A percentile compares a stretch with the other conserved stretches of the same genome.
phyloP scores from a whole-genome alignment of 2,329 filamentous ascomycete genomes.

The Blastomyces silverae region DNA sequence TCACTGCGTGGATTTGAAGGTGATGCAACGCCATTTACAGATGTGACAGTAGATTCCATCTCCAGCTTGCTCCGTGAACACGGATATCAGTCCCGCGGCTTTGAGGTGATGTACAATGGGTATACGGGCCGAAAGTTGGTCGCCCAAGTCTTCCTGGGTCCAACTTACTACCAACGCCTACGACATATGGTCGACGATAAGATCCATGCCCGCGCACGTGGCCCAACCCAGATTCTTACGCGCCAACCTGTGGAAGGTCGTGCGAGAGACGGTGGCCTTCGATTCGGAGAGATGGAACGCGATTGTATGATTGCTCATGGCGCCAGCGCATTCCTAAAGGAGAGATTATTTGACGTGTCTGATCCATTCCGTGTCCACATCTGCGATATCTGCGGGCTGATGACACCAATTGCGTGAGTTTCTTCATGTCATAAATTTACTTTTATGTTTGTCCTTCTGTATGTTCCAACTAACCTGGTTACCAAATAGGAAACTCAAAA shows the following conservation, averaged over 20 bases:
- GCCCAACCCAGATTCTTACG: conserved; percentile 94
- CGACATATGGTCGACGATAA: conserved; percentile 99
- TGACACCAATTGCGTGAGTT: conserved; percentile 98
- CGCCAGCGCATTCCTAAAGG: conserved; percentile 92
- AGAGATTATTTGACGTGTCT: conserved; percentile 92
- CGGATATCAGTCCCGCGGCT: conserved; percentile 93
- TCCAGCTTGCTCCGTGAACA: conserved; percentile 79
- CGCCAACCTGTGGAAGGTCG: conserved; percentile 96
- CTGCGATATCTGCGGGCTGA: conserved; percentile 96
- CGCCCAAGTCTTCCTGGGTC: conserved; percentile 92
- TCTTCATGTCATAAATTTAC: conserved; percentile 7
- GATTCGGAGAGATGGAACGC: conserved; percentile 99
- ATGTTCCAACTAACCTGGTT: conserved; percentile 13
- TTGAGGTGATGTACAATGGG: conserved; percentile 98
- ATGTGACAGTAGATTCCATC: conserved; percentile 91
- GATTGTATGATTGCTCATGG: conserved; percentile 99
- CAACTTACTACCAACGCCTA: conserved; percentile 97
- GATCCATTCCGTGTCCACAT: conserved; percentile 98
- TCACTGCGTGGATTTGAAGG: conserved; percentile 91
- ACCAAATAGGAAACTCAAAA: conserved; percentile 69
- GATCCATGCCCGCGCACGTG: conserved; percentile 96
- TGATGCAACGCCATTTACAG: conserved; percentile 95
- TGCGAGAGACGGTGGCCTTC: conserved; percentile 92
- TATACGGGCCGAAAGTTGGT: conserved; percentile 92
- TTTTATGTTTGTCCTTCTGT: conserved; percentile 24